Evolutionary conservation across 768 basidiomycete genomes (phyloP), one percentile per base, ranked within the genome.

Genomic region (Sporobolomyces phaffii): DNA sequence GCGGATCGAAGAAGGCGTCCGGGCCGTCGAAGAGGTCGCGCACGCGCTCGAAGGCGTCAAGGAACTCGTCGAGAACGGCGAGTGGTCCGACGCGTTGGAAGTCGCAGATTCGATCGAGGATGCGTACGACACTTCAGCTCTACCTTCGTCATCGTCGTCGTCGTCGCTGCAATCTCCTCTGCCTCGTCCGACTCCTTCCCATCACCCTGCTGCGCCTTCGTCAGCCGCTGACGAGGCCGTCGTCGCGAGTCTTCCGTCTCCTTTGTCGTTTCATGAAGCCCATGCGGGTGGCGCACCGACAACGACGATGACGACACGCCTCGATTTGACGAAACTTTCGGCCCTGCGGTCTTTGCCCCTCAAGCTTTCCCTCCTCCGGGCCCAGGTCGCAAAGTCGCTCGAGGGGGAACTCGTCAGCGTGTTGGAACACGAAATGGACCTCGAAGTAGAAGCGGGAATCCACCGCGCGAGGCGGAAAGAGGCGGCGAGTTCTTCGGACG

Each of bases 71-170:
- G 82, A 81, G 52, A 86, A 86, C 24, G 91, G 89, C 1, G 89
- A 96, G 71, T 97, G 90, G 88, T 84, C 84, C 18, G 88, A 89
- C 61, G 91, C 91, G 10, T 78, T 97, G 62, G 83, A 82, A 51
- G 81, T 91, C 22, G 83, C 90, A 41, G 85, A 89, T 52, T 82
- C 84, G 54, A 76, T 91, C 67, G 82, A 87, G 60, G 78, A 77
- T 52, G 62, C 61, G 29, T 68, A 68, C 52, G 36, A 54, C 17
- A 26, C 50, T 2, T 54, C 62, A n/a, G 45, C 60, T 17, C 20
- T 58, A 20, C 31, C 65, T 13, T 57, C 24, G 3, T 49, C 50
- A 24, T 28, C 49, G 40, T 33, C 4, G 60, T 10, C 53, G 38
- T 24, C 53, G 60, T 29, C 68, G 33, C 57, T n/a, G 49, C 9